phyloP scores from a whole-genome alignment of 129 eudicot species.

The Escallonia herrerae region DNA sequence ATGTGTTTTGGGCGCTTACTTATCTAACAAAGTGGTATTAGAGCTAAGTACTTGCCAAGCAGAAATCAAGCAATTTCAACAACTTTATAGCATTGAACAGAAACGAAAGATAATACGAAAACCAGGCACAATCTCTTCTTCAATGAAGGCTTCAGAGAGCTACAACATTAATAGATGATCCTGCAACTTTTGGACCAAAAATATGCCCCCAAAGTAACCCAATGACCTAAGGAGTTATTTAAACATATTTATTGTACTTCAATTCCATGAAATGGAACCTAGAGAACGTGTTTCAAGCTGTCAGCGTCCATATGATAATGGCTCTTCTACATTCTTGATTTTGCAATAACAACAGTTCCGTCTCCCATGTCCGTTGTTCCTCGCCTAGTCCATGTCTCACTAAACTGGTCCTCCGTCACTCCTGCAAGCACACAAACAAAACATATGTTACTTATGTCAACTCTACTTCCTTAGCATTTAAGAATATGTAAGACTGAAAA shows the following conservation, averaged over 20 bases:
- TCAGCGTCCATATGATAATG: background rate
- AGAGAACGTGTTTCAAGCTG: slow-evolving; percentile 8
- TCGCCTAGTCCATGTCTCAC: slow-evolving; percentile 76
- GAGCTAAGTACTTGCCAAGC: too few species aligned
- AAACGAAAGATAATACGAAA: slow-evolving; percentile 4
- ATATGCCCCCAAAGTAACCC: background rate
- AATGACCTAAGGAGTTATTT: slow-evolving; percentile 10
- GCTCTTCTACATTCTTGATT: slow-evolving; percentile 57
- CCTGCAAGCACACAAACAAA: slow-evolving; percentile 29
- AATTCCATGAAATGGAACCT: slow-evolving; percentile 6
- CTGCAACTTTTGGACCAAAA: slow-evolving; percentile 9
- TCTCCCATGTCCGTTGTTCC: slow-evolving; percentile 59
- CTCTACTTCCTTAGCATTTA: too few species aligned
- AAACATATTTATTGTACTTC: slow-evolving; percentile 23
- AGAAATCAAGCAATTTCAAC: too few species aligned
- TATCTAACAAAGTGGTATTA: too few species aligned
- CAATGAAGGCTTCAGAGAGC: slow-evolving; percentile 5
- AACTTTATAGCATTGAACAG: background rate
- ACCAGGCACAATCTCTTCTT: slow-evolving; percentile 1
- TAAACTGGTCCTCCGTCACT: slow-evolving; percentile 88
- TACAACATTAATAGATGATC: background rate
- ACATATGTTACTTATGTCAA: too few species aligned
- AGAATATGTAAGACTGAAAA: too few species aligned
- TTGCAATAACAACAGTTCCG: slow-evolving; percentile 60
- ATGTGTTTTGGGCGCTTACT: too few species aligned